These are phyloP conservation scores for Juglanconis juglandina DNA, from an alignment of 2,329 filamentous ascomycete genomes.

Conservation along the genomic window DNA sequence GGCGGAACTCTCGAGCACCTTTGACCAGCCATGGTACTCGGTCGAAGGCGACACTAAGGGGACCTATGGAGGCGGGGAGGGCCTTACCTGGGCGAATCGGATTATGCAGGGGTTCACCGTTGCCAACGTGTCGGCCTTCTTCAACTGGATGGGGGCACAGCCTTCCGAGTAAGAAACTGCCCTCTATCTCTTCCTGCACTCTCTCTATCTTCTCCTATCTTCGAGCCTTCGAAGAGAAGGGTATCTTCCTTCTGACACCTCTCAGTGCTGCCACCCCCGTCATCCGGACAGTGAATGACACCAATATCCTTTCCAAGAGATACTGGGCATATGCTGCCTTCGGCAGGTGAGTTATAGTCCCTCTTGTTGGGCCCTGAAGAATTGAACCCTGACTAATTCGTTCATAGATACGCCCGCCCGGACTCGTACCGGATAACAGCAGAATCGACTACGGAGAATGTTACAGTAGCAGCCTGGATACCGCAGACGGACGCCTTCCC, in stretches of 20 bases:
- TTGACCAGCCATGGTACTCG: slow-evolving; percentile 12
- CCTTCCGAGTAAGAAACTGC: background rate
- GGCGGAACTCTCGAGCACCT: slow-evolving; percentile 13
- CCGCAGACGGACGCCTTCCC: slow-evolving; percentile 6
- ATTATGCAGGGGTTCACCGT: slow-evolving; percentile 13
- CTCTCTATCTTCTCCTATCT: no score
- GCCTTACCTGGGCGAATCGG: slow-evolving; percentile 11
- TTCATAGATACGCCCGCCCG: slow-evolving; percentile 14
- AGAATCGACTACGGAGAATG: slow-evolving; percentile 4
- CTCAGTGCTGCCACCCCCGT: slow-evolving; percentile 6
- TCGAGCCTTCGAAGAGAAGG: no score
- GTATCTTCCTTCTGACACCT: background rate
- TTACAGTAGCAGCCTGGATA: slow-evolving; percentile 9
- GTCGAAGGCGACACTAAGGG: slow-evolving; percentile 11
- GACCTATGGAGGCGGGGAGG: slow-evolving; percentile 9
- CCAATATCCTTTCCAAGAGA: slow-evolving; percentile 8
- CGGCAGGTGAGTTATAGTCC: background rate
- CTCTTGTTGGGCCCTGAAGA: background rate
- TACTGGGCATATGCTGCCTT: slow-evolving; percentile 14
- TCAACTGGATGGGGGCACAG: slow-evolving; percentile 17
- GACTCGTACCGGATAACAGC: slow-evolving; percentile 10
- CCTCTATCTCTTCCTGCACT: background rate
- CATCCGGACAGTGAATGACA: slow-evolving; percentile 8
- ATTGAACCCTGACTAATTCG: background rate
- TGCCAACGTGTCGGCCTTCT: slow-evolving; percentile 17